phyloP scores from a whole-genome alignment of 1,139 yeast species.

The Pichia sp. region DNA sequence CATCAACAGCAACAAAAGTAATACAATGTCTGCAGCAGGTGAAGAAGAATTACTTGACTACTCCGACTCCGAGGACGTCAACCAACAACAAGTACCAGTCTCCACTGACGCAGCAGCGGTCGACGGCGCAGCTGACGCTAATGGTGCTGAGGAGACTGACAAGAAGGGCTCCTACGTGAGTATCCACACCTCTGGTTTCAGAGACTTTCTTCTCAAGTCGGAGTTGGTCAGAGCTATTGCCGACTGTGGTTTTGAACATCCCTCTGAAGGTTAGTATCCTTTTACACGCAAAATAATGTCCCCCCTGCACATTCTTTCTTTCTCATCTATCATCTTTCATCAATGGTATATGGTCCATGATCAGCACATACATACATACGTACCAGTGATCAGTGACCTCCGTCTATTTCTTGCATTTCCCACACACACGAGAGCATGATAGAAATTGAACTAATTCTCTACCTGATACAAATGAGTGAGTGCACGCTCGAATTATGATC shows the following conservation, averaged over 20 bases:
- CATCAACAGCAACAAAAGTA: too few relatives aligned
- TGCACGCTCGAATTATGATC: too few relatives aligned
- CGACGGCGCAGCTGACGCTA: conserved; percentile 46
- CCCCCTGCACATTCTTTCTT: conserved; percentile 1
- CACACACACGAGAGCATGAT: too few relatives aligned
- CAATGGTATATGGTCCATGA: too few relatives aligned
- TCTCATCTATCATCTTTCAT: conserved; percentile 4
- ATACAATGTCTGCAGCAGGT: conserved; percentile 75
- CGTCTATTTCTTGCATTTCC: too few relatives aligned
- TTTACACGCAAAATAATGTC: not conserved
- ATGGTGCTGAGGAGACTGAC: conserved; percentile 55
- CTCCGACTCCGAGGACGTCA: conserved; percentile 95
- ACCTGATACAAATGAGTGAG: too few relatives aligned
- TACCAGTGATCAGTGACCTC: too few relatives aligned
- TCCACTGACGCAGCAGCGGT: conserved; percentile 47
- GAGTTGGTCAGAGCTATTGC: conserved; percentile 96
- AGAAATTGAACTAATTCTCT: too few relatives aligned
- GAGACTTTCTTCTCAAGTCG: conserved; percentile 94
- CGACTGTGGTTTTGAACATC: conserved; percentile 99
- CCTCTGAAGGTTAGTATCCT: conserved; percentile 83
- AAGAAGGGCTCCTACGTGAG: conserved; percentile 98
- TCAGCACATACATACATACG: too few relatives aligned
- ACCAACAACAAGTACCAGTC: conserved; percentile 37
- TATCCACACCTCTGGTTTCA: conserved; percentile 96
- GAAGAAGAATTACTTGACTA: conserved; percentile 99